Percentiles rank a stretch among this genome's conserved stretches.
phyloP scores from a whole-genome alignment of 345 rosid genomes.

The Gossypium stocksii region DNA sequence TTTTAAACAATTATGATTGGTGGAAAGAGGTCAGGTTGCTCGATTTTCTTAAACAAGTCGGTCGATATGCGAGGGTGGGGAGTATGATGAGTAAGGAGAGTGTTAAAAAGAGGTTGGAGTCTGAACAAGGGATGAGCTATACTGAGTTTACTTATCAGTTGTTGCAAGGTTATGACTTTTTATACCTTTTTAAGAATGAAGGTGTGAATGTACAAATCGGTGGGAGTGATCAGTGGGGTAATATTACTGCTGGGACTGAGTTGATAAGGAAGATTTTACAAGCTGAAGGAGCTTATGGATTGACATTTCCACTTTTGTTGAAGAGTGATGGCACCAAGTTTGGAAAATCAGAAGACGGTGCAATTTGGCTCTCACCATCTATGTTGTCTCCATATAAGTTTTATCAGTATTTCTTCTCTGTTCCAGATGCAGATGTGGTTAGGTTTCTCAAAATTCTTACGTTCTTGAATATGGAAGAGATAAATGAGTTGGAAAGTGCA shows the following conservation, averaged over 20 bases:
- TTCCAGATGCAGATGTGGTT: constrained; percentile 74
- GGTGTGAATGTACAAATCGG: constrained; percentile 89
- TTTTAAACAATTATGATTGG: constrained; percentile 91
- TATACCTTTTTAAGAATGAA: constrained; percentile 58
- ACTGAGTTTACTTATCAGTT: constrained; percentile 92
- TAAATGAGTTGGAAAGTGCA: constrained; percentile 53
- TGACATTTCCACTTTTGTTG: constrained; percentile 84
- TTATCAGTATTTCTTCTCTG: constrained; percentile 92
- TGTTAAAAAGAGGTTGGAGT: constrained; percentile 86
- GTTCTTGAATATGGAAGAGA: constrained; percentile 64
- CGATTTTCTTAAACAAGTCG: constrained; percentile 77
- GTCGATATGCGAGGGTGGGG: constrained; percentile 80
- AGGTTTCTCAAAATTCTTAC: constrained; percentile 76
- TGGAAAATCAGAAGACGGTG: constrained; percentile 98
- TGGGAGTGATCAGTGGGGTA: constrained; percentile 99
- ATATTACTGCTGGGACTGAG: constrained; percentile 90
- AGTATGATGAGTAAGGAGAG: constrained; percentile 87
- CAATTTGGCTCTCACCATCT: constrained; percentile 81
- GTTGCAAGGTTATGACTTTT: constrained; percentile 84
- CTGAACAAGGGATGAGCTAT: constrained; percentile 93
- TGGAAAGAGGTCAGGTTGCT: constrained; percentile 81
- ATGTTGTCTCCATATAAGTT: constrained; percentile 84
- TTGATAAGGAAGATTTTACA: constrained; percentile 74
- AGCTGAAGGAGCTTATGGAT: constrained; percentile 70
- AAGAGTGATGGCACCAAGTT: constrained; percentile 90